Evolutionary conservation across 2,329 filamentous ascomycete genomes (phyloP), one percentile per base, ranked within the genome.

Genomic region (Cercospora citrullina): DNA sequence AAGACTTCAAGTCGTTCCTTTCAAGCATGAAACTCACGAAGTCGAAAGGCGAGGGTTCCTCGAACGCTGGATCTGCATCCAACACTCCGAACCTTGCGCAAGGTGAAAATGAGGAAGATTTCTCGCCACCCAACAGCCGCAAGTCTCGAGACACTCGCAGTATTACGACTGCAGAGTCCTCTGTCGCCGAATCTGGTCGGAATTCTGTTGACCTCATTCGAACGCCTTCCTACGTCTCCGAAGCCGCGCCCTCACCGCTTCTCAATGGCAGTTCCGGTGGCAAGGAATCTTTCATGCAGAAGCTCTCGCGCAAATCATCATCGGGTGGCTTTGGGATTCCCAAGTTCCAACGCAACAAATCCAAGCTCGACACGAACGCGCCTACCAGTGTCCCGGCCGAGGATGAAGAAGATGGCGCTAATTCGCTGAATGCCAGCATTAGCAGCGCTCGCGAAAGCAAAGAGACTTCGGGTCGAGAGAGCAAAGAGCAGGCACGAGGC

Each of bases 1-100:
- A 94, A 8, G 92, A 91, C 0, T 98, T 98, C 77, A 94, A 91
- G 80, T 89, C 86, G 9, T 86, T 89, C 42, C 87, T 95, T 67
- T 79, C 68, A 75, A 66, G 72, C 14, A 79, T 72, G 63, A 77
- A 79, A 66, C 79, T 79, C 69, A 78, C 77, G 62, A 80, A 78
- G 58, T 79, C 77, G 68, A 69, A 79, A 36, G 67, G 68, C 48
- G 62, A 65, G 21, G 58, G 63, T n/a, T 65, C 61, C 5, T 60
- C 68, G 55, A 64, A 72, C 61, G 62, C 71, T 39, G 65, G 68
- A 60, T 68, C 72, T 21, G 70, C 68, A 4, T 68, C 60, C 39
- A 68, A 64, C 36, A 69, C 70, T n/a, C 69, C 72, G 8, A 69
- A 67, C 42, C 63, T 68, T 57, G 64, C 63, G 70, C 60, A 74